phyloP scores from a whole-genome alignment of 352 stramenopile species.

The Phytophthora litchii region DNA sequence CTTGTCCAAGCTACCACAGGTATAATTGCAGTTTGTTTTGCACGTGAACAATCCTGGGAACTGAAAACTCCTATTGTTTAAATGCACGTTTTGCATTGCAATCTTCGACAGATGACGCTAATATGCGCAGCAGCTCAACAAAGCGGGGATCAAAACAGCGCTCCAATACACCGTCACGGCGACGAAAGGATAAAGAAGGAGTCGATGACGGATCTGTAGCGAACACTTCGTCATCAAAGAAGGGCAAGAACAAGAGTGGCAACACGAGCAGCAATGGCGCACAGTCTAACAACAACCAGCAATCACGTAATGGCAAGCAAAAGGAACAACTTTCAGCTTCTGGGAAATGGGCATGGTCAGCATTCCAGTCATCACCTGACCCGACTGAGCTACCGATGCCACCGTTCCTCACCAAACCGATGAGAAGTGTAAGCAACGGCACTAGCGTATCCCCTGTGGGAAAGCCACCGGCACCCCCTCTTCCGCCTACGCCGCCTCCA shows the following conservation, averaged over 20 bases:
- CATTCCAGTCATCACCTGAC: slow-evolving; percentile 84
- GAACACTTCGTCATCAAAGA: slow-evolving; percentile 27
- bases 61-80: slow-evolving; percentile 20
- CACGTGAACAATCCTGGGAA: slow-evolving; percentile 7
- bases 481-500: slow-evolving; percentile 30
- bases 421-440: slow-evolving; percentile 13
- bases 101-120: slow-evolving; percentile 29
- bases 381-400: slow-evolving; percentile 73
- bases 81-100: slow-evolving; percentile 19
- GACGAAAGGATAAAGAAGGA: slow-evolving; percentile 51
- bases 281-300: slow-evolving; percentile 23
- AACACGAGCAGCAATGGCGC: slow-evolving; percentile 35
- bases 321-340: slow-evolving; percentile 61
- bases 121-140: slow-evolving; percentile 47
- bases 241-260: slow-evolving; percentile 42
- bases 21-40: slow-evolving; percentile 30
- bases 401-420: slow-evolving; percentile 55
- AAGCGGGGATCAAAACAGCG: slow-evolving; percentile 59
- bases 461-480: slow-evolving; percentile 20
- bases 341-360: slow-evolving; percentile 85
- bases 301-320: slow-evolving; percentile 35
- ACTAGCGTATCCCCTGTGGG: slow-evolving; percentile 1
- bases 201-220: slow-evolving; percentile 17
- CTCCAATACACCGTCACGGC: slow-evolving; percentile 45
- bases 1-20: slow-evolving; percentile 19